Evolutionary conservation across 108 stramenopile species (phyloP).

Genomic region (Nitzschia palea): DNA sequence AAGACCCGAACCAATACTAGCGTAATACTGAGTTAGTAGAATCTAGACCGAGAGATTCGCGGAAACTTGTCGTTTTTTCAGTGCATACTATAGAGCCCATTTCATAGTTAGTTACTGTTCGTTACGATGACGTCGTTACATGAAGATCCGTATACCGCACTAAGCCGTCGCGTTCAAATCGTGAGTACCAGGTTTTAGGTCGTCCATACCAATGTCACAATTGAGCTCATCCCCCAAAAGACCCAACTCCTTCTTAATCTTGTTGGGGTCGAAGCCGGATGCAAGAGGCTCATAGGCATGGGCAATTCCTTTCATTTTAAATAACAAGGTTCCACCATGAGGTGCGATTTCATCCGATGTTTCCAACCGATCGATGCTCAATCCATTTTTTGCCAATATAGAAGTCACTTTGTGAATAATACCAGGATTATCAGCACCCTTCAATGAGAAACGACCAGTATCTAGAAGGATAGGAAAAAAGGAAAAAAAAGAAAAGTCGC

Average conservation of each 20-base stretch:
- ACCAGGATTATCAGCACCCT: constrained; percentile 77
- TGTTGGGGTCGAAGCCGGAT: constrained; percentile 50
- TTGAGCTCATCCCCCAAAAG: constrained; percentile 68
- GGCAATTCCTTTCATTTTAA: constrained; percentile 55
- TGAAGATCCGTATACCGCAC: too few species aligned
- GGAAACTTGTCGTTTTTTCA: too few species aligned
- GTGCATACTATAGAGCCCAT: too few species aligned
- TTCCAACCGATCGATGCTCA: constrained; percentile 69
- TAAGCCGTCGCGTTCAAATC: too few species aligned
- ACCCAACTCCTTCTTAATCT: constrained; percentile 49
- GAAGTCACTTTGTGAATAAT: constrained; percentile 74
- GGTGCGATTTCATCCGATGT: constrained; percentile 59
- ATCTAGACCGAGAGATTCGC: too few species aligned
- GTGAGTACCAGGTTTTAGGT: not conserved
- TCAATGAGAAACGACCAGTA: constrained; percentile 17
- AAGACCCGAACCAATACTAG: constrained; percentile 2
- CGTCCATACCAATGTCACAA: constrained; percentile 62
- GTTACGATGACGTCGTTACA: too few species aligned
- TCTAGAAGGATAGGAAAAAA: constrained; percentile 11
- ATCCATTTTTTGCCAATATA: constrained; percentile 52
- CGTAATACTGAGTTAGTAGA: too few species aligned
- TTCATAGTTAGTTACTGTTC: too few species aligned
- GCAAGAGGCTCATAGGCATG: constrained; percentile 59
- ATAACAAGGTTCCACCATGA: constrained; percentile 39
- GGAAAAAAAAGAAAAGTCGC: not conserved